Evolutionary conservation across 768 basidiomycete species (phyloP).

Genomic region (Trametes punicea): DNA sequence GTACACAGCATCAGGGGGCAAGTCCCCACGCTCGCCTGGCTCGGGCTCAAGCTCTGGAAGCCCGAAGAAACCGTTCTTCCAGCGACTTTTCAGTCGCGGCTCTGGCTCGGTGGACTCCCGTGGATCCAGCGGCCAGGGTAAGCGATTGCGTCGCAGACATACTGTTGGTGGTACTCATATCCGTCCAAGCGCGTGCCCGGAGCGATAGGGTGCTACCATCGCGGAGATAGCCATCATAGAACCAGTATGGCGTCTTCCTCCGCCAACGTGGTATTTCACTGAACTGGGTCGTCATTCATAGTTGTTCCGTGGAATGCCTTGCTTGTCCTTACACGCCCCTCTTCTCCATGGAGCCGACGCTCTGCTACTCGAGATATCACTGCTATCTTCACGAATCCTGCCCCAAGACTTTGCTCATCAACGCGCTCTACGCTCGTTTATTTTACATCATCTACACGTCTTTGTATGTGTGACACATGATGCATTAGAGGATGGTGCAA

Average conservation of each 20-base stretch:
- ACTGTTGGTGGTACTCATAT: not conserved
- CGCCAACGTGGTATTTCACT: no score
- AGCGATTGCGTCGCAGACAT: not conserved
- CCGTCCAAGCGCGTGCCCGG: slow-evolving; percentile 14
- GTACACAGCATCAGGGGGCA: slow-evolving; percentile 52
- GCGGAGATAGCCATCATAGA: slow-evolving; percentile 3
- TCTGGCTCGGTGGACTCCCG: slow-evolving; percentile 23
- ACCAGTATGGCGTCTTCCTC: not conserved
- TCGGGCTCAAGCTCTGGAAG: slow-evolving; percentile 30
- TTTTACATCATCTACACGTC: no score
- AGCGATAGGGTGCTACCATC: slow-evolving; percentile 9
- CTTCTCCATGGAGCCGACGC: no score
- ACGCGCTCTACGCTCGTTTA: no score
- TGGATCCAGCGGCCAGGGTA: slow-evolving; percentile 22
- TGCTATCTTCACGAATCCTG: no score
- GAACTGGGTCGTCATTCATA: no score
- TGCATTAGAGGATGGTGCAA: no score
- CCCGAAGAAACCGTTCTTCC: slow-evolving; percentile 57
- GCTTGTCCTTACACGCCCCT: no score
- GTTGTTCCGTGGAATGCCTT: no score
- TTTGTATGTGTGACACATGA: no score
- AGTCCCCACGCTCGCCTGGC: slow-evolving; percentile 51
- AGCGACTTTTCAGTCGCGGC: slow-evolving; percentile 47
- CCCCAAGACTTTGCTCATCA: no score
- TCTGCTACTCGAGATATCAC: no score